phyloP scores from a whole-genome alignment of 1,139 yeast species.

The Keqinozyma sinolaborantium region DNA sequence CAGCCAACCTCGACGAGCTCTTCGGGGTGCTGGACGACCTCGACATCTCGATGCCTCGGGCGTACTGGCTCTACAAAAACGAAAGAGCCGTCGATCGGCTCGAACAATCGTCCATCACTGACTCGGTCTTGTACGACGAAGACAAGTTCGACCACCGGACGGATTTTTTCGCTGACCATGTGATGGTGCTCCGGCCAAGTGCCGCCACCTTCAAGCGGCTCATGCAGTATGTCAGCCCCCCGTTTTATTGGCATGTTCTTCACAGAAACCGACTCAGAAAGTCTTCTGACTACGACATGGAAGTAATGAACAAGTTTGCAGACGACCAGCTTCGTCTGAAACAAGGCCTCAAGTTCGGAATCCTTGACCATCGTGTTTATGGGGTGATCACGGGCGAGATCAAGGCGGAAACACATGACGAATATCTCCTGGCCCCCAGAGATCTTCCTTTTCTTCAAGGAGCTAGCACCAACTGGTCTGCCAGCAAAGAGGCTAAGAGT shows the following conservation, averaged over 20 bases:
- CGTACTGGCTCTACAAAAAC: constrained; percentile 31
- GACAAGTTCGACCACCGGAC: constrained; percentile 28
- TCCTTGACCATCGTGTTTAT: constrained; percentile 44
- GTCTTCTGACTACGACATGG: constrained; percentile 46
- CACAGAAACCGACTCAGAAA: constrained; percentile 18
- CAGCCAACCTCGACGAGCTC: constrained; percentile 27
- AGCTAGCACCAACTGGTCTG: constrained; percentile 26
- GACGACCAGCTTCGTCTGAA: constrained; percentile 15
- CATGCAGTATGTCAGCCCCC: constrained; percentile 24
- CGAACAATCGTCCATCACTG: constrained; percentile 8
- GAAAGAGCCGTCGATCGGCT: constrained; percentile 10
- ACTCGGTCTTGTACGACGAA: constrained; percentile 19
- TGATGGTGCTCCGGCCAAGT: constrained; percentile 46
- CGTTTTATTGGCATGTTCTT: constrained; percentile 28
- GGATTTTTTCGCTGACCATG: constrained; percentile 37
- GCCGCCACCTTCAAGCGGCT: constrained; percentile 22
- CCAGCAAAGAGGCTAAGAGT: constrained; percentile 13
- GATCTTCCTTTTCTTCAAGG: constrained; percentile 23
- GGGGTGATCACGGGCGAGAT: constrained; percentile 51
- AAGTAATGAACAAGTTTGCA: constrained; percentile 36
- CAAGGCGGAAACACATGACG: constrained; percentile 22
- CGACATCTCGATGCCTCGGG: constrained; percentile 33
- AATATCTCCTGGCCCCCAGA: constrained; percentile 28
- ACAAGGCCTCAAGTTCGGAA: constrained; percentile 23
- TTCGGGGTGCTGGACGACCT: constrained; percentile 25